These are phyloP conservation scores for Verticillium dahliae DNA, from an alignment of 2,329 filamentous ascomycete genomes.

Conservation along the genomic window DNA sequence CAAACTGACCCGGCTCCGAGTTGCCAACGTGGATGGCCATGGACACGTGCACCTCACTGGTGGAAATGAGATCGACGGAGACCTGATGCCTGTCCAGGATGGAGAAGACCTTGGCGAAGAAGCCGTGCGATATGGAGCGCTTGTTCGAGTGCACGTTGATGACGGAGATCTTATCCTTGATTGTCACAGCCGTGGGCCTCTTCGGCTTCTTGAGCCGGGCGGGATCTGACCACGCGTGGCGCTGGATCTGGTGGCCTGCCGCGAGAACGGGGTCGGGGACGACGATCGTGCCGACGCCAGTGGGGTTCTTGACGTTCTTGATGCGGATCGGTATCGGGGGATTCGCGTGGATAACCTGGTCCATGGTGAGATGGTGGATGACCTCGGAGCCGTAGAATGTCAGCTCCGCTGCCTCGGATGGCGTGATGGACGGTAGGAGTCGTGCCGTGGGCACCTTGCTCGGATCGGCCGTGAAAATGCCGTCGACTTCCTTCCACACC, in stretches of 20 bases:
- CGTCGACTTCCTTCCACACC: constrained; percentile 98
- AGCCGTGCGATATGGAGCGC: constrained; percentile 90
- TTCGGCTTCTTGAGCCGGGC: constrained; percentile 55
- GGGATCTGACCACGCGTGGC: constrained; percentile 33
- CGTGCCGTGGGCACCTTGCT: constrained; percentile 90
- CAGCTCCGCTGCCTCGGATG: constrained; percentile 89
- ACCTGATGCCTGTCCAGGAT: constrained; percentile 82
- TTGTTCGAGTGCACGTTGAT: constrained; percentile 99
- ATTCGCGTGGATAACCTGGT: constrained; percentile 80
- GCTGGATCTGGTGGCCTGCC: constrained; percentile 51
- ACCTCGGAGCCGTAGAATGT: constrained; percentile 94
- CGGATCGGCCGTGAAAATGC: constrained; percentile 80
- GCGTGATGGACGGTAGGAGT: constrained; percentile 82
- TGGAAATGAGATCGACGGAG: constrained; percentile 93
- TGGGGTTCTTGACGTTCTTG: constrained; percentile 86
- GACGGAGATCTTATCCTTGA: constrained; percentile 94
- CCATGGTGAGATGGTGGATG: constrained; percentile 98
- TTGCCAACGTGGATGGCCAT: constrained; percentile 89
- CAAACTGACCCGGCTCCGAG: constrained; percentile 53
- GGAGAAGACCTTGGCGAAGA: constrained; percentile 88
- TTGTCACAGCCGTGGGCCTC: constrained; percentile 83
- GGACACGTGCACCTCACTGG: constrained; percentile 92
- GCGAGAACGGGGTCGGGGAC: constrained; percentile 63
- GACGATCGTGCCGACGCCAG: constrained; percentile 72
- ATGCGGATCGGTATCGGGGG: constrained; percentile 79